Conservation (phyloP, 441 rosid species). For the Mallotus repandus region DNA sequence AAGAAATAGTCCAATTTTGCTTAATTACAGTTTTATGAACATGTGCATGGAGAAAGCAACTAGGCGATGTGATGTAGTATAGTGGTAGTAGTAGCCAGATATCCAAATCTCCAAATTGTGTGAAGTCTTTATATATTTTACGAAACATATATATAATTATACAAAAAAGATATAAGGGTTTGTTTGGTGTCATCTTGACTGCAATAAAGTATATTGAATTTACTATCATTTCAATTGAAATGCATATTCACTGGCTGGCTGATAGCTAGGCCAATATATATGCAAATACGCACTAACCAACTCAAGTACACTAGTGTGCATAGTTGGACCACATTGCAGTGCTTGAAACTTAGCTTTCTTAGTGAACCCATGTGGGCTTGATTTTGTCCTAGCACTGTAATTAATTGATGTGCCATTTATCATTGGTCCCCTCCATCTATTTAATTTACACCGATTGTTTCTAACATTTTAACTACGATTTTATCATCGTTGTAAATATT, state of each 20-base stretch:
- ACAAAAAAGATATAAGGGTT: neutral
- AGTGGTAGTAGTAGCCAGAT: too few relatives aligned
- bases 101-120: neutral
- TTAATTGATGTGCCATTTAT: constrained; percentile 14
- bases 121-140: too few relatives aligned
- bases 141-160: neutral
- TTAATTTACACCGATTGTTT: neutral
- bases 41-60: neutral
- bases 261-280: neutral
- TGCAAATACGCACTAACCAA: neutral
- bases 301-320: neutral
- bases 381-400: constrained; percentile 11
- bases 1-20: too few relatives aligned
- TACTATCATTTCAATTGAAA: neutral
- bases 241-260: neutral
- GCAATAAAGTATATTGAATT: neutral
- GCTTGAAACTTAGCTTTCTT: constrained; percentile 20
- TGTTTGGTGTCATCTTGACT: neutral
- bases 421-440: constrained; percentile 15
- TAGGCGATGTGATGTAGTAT: neutral
- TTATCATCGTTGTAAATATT: too few relatives aligned
- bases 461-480: neutral
- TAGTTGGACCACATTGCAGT: constrained; percentile 28
- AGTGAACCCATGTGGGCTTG: constrained; percentile 28
- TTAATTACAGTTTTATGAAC: neutral